Percentiles rank a stretch among this genome's conserved stretches.
Conservation (phyloP, 345 rosid genomes). For the Lepidium sativum region DNA sequence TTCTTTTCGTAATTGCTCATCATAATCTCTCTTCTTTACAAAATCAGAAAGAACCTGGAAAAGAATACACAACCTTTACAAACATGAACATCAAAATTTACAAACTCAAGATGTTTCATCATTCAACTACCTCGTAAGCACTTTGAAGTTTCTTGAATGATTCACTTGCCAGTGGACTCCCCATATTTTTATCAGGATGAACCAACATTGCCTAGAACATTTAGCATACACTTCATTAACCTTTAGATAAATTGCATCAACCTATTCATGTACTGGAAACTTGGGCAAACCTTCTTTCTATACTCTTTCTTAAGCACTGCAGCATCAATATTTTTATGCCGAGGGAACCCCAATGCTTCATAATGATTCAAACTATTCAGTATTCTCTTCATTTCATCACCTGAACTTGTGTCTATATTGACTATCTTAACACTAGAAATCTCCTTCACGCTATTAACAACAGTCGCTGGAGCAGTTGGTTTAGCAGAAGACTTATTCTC, state of each 20-base stretch:
- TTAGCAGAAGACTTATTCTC: conserved; percentile 59
- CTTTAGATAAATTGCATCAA: neutral
- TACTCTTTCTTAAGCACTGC: conserved; percentile 72
- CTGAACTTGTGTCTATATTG: conserved; percentile 47
- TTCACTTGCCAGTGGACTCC: conserved; percentile 87
- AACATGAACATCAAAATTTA: neutral
- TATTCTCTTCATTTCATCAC: conserved; percentile 86
- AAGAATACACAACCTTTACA: neutral
- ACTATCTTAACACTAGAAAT: conserved; percentile 36
- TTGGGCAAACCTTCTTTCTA: conserved; percentile 59
- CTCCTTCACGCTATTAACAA: conserved; percentile 43
- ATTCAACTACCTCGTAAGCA: conserved; percentile 74
- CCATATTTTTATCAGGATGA: conserved; percentile 93
- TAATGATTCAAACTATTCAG: conserved; percentile 65
- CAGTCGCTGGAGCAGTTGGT: conserved; percentile 41
- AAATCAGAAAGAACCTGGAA: conserved; percentile 84
- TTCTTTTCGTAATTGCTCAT: conserved; percentile 81
- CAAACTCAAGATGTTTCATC: neutral
- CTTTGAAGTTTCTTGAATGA: conserved; percentile 97
- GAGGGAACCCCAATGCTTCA: conserved; percentile 71
- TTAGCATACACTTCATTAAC: conserved; percentile 8
- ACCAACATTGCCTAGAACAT: conserved; percentile 92
- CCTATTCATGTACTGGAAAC: neutral
- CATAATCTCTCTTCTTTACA: conserved; percentile 80
- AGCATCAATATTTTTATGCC: conserved; percentile 59